Evolutionary conservation across 2,329 filamentous ascomycete genomes (phyloP).

Genomic region (Fusarium kyushuense): DNA sequence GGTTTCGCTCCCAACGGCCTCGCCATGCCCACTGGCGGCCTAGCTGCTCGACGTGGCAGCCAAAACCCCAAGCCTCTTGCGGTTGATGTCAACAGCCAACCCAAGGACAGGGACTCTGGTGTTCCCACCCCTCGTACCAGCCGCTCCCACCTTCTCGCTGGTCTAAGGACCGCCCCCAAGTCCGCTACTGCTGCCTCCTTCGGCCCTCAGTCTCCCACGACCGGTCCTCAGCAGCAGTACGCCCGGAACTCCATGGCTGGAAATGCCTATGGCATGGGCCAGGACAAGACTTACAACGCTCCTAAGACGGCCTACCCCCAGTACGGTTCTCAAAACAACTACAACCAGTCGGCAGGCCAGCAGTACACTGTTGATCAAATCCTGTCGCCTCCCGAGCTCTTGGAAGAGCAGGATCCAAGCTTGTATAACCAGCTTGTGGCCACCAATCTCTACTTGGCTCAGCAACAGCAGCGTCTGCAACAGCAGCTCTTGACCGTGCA

Average conservation of each 20-base stretch:
- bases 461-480: conserved; percentile 94
- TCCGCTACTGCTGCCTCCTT: conserved; percentile 79
- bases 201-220: conserved; percentile 72
- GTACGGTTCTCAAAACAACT: conserved; percentile 54
- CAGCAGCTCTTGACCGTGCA: conserved; percentile 91
- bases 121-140: conserved; percentile 90
- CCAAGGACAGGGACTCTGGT: conserved; percentile 73
- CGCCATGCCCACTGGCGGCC: conserved; percentile 80
- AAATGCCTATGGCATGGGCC: conserved; percentile 60
- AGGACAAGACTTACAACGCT: conserved; percentile 60
- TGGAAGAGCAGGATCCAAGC: conserved; percentile 81
- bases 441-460: conserved; percentile 90
- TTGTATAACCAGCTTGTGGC: conserved; percentile 90
- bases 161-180: conserved; percentile 93
- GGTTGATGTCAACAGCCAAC: conserved; percentile 77
- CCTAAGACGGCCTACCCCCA: conserved; percentile 71
- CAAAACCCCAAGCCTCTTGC: conserved; percentile 91
- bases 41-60: conserved; percentile 86
- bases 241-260: conserved; percentile 59
- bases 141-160: conserved; percentile 92
- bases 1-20: conserved; percentile 78
- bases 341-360: conserved; percentile 54
- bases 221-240: conserved; percentile 56
- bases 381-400: conserved; percentile 82
- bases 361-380: conserved; percentile 89